Base-by-base conservation (phyloP, 345 rosid species). In the Physaria fendleri region DNA sequence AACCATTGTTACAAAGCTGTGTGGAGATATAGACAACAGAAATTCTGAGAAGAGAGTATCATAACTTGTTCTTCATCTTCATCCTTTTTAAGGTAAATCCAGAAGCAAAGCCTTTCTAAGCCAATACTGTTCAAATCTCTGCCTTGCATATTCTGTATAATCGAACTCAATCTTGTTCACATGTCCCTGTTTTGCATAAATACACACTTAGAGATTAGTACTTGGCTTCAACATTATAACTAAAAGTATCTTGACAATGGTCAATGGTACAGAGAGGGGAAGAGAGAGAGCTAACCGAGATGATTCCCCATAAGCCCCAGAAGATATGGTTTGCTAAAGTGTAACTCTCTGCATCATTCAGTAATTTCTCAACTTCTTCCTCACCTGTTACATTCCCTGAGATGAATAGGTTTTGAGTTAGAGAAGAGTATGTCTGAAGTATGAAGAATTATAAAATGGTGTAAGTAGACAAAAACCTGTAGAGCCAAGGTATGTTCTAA, bases 301-400 rank as follows among this genome's bases (percentile, higher is more conserved):
- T 77, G 58, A 81, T 65, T 62, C 85, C 86, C 86, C 97, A 90
- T 67, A 87, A 58, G 28, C 85, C 88, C 97, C 97, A 90, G 14
- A 79, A 77, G 14, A 90, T 60, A 78, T 90, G 95, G 62, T 77
- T 87, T 30, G 90, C 84, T 30, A 90, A 83, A 48, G 78, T 84
- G 74, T 72, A 87, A 40, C 66, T 81, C 73, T 87, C 97, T 37
- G 62, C 83, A 52, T 73, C 79, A 17, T 29, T 40, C 47, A 75
- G 21, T 6, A 83, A 55, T 39, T 60, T 73, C 56, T 59, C 63
- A 8, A 84, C 84, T 77, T 82, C 78, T 39, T 65, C 63, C 11
- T 84, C 76, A 2, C 69, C 65, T 11, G 81, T 59, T 49, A 63
- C 59, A 10, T 69, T 45, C n/a, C 80, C 96, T 85, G 66, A 60